phyloP scores from a whole-genome alignment of 2,329 filamentous ascomycete genomes.

The Fusarium duplospermum region DNA sequence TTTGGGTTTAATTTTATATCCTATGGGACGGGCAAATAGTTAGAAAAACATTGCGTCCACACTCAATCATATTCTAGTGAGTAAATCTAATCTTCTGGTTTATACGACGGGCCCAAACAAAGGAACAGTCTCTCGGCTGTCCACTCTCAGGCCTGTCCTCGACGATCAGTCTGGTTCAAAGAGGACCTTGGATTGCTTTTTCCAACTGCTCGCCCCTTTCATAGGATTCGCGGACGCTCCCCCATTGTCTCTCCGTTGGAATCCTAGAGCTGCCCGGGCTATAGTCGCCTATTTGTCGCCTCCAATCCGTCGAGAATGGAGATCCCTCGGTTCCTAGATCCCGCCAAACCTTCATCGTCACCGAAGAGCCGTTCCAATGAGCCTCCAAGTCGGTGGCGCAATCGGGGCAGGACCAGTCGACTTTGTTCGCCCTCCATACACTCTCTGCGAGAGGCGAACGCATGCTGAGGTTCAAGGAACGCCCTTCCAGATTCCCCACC shows the following conservation, averaged over 20 bases:
- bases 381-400: background rate
- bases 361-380: background rate
- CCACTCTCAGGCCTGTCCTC: background rate
- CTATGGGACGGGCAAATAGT: background rate
- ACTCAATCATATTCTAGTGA: background rate
- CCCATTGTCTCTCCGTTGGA: background rate
- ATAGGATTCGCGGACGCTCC: background rate
- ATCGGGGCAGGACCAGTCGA: background rate
- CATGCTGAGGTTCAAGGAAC: background rate
- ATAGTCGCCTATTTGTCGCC: background rate
- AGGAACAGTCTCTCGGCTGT: background rate
- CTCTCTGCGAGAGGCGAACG: background rate
- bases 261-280: background rate
- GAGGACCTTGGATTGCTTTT: background rate
- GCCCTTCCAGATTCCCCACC: background rate
- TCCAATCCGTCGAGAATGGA: background rate
- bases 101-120: background rate
- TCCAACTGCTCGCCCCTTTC: background rate
- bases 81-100: background rate
- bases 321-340: conserved; percentile 3
- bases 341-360: background rate
- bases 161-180: background rate
- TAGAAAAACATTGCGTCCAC: background rate
- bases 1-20: background rate
- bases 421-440: background rate